Evolutionary conservation across 495 filamentous ascomycete genomes (phyloP).

Genomic region (Aspergillus sclerotioniger): DNA sequence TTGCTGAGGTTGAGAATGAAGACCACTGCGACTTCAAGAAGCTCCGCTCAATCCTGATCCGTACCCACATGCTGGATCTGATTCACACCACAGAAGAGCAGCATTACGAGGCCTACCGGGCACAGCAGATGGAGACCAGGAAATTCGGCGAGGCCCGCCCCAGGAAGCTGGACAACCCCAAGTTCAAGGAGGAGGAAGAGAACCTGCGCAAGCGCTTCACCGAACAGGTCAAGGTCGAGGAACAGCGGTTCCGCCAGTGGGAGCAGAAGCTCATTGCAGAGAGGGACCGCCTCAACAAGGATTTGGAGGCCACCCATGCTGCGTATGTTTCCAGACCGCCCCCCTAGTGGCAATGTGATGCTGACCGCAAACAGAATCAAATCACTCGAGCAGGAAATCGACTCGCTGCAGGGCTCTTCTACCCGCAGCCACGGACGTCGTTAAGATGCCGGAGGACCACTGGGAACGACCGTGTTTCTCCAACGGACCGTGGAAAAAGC

Average conservation of each 20-base stretch:
- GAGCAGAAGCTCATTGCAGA: conserved; percentile 99
- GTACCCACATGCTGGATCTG: conserved; percentile 99
- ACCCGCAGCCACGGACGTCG: conserved; percentile 95
- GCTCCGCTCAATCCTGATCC: conserved; percentile 95
- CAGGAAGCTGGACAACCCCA: conserved; percentile 97
- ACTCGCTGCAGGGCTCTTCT: conserved; percentile 87
- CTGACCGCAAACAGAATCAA: conserved; percentile 69
- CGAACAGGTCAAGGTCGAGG: conserved; percentile 99
- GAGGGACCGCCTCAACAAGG: conserved; percentile 98
- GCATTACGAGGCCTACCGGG: conserved; percentile 98
- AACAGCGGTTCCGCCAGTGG: conserved; percentile 98
- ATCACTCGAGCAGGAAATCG: conserved; percentile 87
- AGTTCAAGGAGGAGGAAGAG: conserved; percentile 99
- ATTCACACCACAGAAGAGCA: conserved; percentile 99
- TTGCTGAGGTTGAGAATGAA: conserved; percentile 98
- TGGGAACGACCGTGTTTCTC: conserved; percentile 18
- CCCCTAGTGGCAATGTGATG: neutral
- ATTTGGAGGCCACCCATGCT: conserved; percentile 94
- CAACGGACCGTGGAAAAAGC: conserved; percentile 31
- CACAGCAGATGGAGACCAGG: conserved; percentile 98
- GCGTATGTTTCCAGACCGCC: conserved; percentile 53
- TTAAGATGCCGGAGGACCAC: conserved; percentile 46
- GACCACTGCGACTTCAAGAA: conserved; percentile 99
- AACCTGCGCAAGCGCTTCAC: conserved; percentile 97
- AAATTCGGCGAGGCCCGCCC: conserved; percentile 98